Evolutionary conservation across 75 land plant genomes (phyloP).

Genomic region (Ceratopteris richardii): DNA sequence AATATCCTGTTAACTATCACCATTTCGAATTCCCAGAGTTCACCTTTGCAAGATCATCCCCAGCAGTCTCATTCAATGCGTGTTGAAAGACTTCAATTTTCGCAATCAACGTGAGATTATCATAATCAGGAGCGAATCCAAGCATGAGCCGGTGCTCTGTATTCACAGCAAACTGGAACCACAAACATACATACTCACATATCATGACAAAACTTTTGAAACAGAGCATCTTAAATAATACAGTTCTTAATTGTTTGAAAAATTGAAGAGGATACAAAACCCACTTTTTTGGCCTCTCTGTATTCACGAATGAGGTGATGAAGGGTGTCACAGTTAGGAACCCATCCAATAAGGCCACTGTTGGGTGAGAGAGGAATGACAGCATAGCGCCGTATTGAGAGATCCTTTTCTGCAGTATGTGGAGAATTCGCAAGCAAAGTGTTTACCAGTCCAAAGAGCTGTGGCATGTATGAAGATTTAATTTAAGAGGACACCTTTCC

Average conservation of each 20-base stretch:
- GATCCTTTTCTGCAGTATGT: conserved; percentile 91
- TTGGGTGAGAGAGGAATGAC: conserved; percentile 97
- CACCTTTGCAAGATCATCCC: conserved; percentile 94
- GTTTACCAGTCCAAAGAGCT: conserved; percentile 98
- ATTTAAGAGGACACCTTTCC: conserved; percentile 2
- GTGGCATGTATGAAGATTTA: too few relatives aligned
- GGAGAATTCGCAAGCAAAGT: conserved; percentile 85
- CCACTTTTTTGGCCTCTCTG: conserved; percentile 92
- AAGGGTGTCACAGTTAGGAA: conserved; percentile 94
- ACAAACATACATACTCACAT: too few relatives aligned
- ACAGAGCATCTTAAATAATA: too few relatives aligned
- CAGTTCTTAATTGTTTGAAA: too few relatives aligned
- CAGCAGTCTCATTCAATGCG: conserved; percentile 79
- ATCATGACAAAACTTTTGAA: too few relatives aligned
- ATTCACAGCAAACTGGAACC: conserved; percentile 58
- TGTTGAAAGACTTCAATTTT: conserved; percentile 98
- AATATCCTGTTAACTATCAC: too few relatives aligned
- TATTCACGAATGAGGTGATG: conserved; percentile 94
- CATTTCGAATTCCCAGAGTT: too few relatives aligned
- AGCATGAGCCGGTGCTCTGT: conserved; percentile 90
- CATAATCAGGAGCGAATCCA: conserved; percentile 93
- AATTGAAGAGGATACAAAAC: too few relatives aligned
- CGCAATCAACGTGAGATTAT: conserved; percentile 85
- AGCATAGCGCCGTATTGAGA: conserved; percentile 85
- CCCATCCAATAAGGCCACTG: conserved; percentile 99